phyloP scores from a whole-genome alignment of 257 asterid species.

The Cynanchum wilfordii region DNA sequence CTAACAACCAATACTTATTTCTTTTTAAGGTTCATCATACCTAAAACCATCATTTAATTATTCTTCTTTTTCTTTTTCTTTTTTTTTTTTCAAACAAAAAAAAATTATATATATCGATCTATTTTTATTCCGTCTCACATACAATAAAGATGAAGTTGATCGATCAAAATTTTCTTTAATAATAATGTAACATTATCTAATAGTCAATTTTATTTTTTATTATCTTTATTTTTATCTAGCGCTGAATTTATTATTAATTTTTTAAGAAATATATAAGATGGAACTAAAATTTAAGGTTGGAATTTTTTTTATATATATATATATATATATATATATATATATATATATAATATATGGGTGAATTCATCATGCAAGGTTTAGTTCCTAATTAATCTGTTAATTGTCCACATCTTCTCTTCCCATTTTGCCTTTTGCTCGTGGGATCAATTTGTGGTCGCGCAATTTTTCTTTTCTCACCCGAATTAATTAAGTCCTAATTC shows the following conservation, averaged over 20 bases:
- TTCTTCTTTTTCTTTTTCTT: background rate
- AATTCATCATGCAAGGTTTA: background rate
- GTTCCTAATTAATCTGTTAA: background rate
- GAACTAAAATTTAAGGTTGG: too few relatives aligned
- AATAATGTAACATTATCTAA: too few relatives aligned
- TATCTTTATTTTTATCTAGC: too few relatives aligned
- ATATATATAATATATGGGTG: background rate
- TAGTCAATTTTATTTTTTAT: too few relatives aligned
- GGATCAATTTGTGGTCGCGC: background rate
- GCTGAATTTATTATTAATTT: too few relatives aligned
- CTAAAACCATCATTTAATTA: constrained; percentile 4
- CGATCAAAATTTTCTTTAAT: too few relatives aligned
- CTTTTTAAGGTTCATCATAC: background rate
- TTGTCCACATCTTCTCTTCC: background rate
- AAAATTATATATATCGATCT: background rate
- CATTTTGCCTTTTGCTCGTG: background rate
- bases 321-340: too few relatives aligned
- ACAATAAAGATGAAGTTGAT: too few relatives aligned
- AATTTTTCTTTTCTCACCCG: background rate
- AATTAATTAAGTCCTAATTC: too few relatives aligned
- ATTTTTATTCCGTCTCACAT: background rate
- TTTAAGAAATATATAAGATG: too few relatives aligned
- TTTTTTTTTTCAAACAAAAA: too few relatives aligned
- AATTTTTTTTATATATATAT: too few relatives aligned
- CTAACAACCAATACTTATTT: constrained; percentile 30